These are phyloP conservation scores for Durotheca rogersii DNA, from an alignment of 495 filamentous ascomycete genomes.

Conservation along the genomic window DNA sequence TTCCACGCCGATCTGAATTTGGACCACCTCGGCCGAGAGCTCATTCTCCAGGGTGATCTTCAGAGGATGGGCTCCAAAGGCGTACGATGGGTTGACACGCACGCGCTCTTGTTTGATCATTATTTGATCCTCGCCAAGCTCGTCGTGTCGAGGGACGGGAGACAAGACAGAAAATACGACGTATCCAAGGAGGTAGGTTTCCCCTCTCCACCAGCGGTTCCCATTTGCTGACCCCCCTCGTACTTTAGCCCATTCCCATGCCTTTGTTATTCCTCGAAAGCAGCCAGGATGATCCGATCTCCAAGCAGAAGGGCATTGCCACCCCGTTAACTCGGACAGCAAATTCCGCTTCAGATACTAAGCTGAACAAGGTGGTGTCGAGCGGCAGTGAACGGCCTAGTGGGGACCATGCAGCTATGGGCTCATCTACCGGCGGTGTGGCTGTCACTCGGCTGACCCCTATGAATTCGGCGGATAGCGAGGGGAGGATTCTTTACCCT, in stretches of 20 bases:
- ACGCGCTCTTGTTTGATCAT: slow-evolving; percentile 92
- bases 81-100: slow-evolving; percentile 88
- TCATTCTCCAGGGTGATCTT: slow-evolving; percentile 87
- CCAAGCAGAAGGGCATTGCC: slow-evolving; percentile 83
- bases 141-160: slow-evolving; percentile 63
- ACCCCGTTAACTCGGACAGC: slow-evolving; percentile 56
- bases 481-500: slow-evolving; percentile 85
- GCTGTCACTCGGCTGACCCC: slow-evolving; percentile 54
- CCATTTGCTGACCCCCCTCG: slow-evolving; percentile 12
- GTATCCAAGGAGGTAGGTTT: slow-evolving; percentile 80
- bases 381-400: slow-evolving; percentile 55
- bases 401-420: slow-evolving; percentile 66
- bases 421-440: slow-evolving; percentile 44
- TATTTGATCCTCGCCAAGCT: slow-evolving; percentile 92
- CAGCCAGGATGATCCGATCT: slow-evolving; percentile 83
- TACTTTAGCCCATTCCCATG: slow-evolving; percentile 89
- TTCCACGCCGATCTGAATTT: slow-evolving; percentile 92
- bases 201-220: background rate
- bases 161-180: slow-evolving; percentile 85
- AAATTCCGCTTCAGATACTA: slow-evolving; percentile 49
- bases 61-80: slow-evolving; percentile 83
- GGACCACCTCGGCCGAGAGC: slow-evolving; percentile 84
- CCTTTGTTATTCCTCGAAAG: slow-evolving; percentile 90
- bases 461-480: slow-evolving; percentile 49
- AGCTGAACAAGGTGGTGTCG: slow-evolving; percentile 52